These are phyloP conservation scores for Prunus padus DNA, from an alignment of 306 rosid species.

Conservation along the genomic window DNA sequence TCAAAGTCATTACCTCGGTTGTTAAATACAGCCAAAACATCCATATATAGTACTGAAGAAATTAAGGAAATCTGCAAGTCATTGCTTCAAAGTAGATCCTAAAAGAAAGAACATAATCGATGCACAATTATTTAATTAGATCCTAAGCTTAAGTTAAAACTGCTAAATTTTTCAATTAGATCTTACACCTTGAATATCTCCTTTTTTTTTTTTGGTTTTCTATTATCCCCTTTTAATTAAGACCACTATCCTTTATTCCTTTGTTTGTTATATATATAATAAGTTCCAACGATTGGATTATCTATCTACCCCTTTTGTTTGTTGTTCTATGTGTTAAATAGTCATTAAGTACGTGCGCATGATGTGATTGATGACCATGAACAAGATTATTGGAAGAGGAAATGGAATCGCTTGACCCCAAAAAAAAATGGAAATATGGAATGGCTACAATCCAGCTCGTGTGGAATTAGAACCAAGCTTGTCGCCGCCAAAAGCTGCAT, in stretches of 20 bases:
- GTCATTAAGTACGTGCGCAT: neutral
- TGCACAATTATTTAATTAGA: neutral
- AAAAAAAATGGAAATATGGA: no score
- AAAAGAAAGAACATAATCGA: neutral
- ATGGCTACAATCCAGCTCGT: neutral
- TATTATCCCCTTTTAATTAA: neutral
- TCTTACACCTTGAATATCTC: neutral
- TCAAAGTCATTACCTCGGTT: slow-evolving; percentile 1
- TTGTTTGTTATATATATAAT: neutral
- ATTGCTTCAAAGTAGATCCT: neutral
- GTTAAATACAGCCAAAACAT: slow-evolving; percentile 2
- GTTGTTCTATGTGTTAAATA: neutral
- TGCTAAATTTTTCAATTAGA: neutral
- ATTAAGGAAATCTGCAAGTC: neutral
- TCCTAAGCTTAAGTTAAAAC: neutral
- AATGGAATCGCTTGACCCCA: neutral
- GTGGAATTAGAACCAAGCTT: neutral
- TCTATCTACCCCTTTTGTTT: neutral
- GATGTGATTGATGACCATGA: neutral
- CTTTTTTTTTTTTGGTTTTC: neutral
- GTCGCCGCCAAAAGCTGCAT: neutral
- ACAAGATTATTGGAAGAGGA: neutral
- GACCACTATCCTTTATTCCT: neutral
- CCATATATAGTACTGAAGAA: neutral
- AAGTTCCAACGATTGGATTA: neutral